Evolutionary conservation across 2,329 filamentous ascomycete species (phyloP).

Genomic region (Epicoccum sorghinum): DNA sequence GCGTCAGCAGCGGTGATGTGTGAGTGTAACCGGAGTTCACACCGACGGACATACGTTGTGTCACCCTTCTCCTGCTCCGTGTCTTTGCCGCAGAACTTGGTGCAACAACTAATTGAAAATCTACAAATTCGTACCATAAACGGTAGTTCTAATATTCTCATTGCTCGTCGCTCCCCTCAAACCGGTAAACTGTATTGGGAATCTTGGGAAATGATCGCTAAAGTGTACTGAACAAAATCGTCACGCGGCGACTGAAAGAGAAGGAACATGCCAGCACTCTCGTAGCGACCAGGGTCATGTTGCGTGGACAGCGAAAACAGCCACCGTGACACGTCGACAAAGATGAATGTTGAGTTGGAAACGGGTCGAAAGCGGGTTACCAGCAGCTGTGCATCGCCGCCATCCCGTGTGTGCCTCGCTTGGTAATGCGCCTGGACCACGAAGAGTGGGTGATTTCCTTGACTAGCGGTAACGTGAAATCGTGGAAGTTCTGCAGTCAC

Average conservation of each 20-base stretch:
- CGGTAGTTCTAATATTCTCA: too few relatives aligned
- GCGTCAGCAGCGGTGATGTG: slow-evolving; percentile 12
- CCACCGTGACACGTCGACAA: too few relatives aligned
- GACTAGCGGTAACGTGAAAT: slow-evolving; percentile 21
- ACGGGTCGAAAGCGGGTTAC: slow-evolving; percentile 36
- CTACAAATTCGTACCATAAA: too few relatives aligned
- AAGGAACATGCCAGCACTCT: too few relatives aligned
- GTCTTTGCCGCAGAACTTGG: slow-evolving; percentile 1
- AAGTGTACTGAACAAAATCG: too few relatives aligned
- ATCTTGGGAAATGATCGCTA: too few relatives aligned
- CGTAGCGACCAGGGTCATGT: too few relatives aligned
- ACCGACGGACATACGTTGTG: slow-evolving; percentile 13
- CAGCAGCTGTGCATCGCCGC: slow-evolving; percentile 6
- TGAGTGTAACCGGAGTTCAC: slow-evolving; percentile 26
- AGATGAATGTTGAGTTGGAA: slow-evolving; percentile 3
- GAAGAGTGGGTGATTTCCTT: slow-evolving; percentile 10
- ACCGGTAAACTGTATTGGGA: too few relatives aligned
- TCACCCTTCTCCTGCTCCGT: neutral
- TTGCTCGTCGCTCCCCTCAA: too few relatives aligned
- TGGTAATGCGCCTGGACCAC: slow-evolving; percentile 23
- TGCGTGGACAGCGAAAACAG: too few relatives aligned
- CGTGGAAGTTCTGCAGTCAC: slow-evolving; percentile 42
- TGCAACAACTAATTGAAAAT: slow-evolving; percentile 1
- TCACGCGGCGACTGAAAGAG: too few relatives aligned
- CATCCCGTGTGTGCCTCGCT: slow-evolving; percentile 40